Evolutionary conservation across 768 basidiomycete genomes (phyloP).

Genomic region (Trametes sanguinea): DNA sequence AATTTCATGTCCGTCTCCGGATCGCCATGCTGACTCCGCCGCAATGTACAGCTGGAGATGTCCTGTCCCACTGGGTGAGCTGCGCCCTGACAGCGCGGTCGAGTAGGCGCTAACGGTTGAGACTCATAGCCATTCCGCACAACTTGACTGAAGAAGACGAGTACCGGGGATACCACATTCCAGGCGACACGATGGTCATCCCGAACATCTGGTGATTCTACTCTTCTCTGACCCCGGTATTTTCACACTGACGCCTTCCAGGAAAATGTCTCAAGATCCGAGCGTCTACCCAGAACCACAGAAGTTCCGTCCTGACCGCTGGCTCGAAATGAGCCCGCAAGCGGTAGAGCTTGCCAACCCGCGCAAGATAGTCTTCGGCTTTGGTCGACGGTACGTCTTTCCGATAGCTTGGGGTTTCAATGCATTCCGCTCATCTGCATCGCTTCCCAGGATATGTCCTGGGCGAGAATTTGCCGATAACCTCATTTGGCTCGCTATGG

Average conservation of each 20-base stretch:
- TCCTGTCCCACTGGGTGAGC: conserved; percentile 24
- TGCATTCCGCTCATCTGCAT: not conserved
- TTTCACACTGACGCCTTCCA: not conserved
- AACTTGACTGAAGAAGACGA: conserved; percentile 24
- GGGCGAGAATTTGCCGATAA: conserved; percentile 55
- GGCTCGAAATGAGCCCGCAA: conserved; percentile 40
- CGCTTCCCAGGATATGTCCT: conserved; percentile 50
- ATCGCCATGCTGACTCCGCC: not conserved
- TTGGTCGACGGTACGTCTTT: conserved; percentile 44
- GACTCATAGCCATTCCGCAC: conserved; percentile 27
- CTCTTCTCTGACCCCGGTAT: not conserved
- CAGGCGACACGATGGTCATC: conserved; percentile 26
- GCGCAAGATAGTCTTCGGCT: conserved; percentile 54
- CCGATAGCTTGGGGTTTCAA: too few relatives aligned
- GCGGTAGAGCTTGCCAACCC: conserved; percentile 40
- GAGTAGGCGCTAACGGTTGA: not conserved
- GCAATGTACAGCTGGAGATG: conserved; percentile 16
- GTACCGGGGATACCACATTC: conserved; percentile 29
- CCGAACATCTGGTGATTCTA: conserved; percentile 22
- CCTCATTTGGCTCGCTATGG: conserved; percentile 48
- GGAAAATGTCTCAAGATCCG: conserved; percentile 33
- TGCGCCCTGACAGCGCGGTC: too few relatives aligned
- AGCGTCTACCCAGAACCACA: conserved; percentile 44
- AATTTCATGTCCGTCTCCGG: not conserved
- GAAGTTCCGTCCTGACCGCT: conserved; percentile 53